A percentile compares a stretch with the other conserved stretches of the same genome.
These are phyloP conservation scores for Leccinum uliginosum DNA, from an alignment of 768 basidiomycete genomes.

Conservation along the genomic window DNA sequence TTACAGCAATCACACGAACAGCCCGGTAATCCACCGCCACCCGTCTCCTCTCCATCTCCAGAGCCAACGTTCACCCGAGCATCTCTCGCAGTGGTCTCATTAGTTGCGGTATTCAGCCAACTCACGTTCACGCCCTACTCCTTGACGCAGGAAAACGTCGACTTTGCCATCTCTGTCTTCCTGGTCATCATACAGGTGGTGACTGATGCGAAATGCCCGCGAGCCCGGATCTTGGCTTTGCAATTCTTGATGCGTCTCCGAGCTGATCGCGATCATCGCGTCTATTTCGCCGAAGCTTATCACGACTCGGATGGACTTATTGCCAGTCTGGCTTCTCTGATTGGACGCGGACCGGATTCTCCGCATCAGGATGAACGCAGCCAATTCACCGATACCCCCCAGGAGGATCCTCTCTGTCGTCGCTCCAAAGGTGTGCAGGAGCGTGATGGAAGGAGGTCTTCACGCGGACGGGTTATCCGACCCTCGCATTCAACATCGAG, in stretches of 20 bases:
- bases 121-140: constrained; percentile 66
- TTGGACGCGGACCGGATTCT: constrained; percentile 45
- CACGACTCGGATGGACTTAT: constrained; percentile 59
- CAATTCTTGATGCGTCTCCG: constrained; percentile 88
- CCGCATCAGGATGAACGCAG: constrained; percentile 26
- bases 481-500: constrained; percentile 47
- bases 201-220: constrained; percentile 43
- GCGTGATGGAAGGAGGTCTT: constrained; percentile 45
- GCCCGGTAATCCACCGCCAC: constrained; percentile 32
- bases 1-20: constrained; percentile 43
- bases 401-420: constrained; percentile 32
- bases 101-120: constrained; percentile 65
- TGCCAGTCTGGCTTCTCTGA: constrained; percentile 54
- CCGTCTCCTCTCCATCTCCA: constrained; percentile 24
- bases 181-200: constrained; percentile 46
- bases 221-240: constrained; percentile 66
- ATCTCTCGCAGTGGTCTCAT: constrained; percentile 57
- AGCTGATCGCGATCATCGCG: constrained; percentile 83
- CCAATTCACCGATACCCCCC: constrained; percentile 18
- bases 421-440: constrained; percentile 49
- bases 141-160: constrained; percentile 41
- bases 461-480: constrained; percentile 47
- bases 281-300: constrained; percentile 60
- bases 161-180: constrained; percentile 54
- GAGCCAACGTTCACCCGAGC: constrained; percentile 38